A percentile compares a stretch with the other conserved stretches of the same genome.
phyloP scores from a whole-genome alignment of 495 filamentous ascomycete species.

The Parathielavia appendiculata region DNA sequence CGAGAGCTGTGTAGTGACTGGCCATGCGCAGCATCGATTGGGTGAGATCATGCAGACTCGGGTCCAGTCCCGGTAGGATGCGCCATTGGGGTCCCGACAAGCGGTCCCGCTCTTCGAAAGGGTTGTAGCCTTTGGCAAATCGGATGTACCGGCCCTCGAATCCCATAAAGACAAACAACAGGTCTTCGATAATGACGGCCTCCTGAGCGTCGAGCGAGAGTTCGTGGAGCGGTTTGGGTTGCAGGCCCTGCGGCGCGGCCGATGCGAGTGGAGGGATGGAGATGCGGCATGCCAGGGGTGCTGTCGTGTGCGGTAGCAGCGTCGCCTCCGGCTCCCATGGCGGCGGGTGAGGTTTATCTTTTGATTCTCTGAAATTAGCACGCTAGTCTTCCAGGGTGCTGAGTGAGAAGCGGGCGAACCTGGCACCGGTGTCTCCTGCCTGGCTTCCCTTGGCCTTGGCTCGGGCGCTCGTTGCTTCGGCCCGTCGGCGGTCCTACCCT shows the following conservation, averaged over 20 bases:
- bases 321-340: slow-evolving; percentile 78
- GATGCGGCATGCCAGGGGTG: slow-evolving; percentile 80
- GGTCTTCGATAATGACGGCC: slow-evolving; percentile 76
- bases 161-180: slow-evolving; percentile 97
- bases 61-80: slow-evolving; percentile 78
- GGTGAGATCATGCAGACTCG: slow-evolving; percentile 82
- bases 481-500: slow-evolving; percentile 28
- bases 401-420: slow-evolving; percentile 22
- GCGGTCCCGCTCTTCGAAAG: slow-evolving; percentile 75
- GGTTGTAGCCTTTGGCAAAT: slow-evolving; percentile 75
- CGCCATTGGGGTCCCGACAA: slow-evolving; percentile 74
- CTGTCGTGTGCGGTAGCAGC: slow-evolving; percentile 76
- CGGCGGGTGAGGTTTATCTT: slow-evolving; percentile 25
- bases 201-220: slow-evolving; percentile 79
- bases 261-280: slow-evolving; percentile 78
- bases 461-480: slow-evolving; percentile 45
- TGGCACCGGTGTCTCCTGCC: slow-evolving; percentile 33
- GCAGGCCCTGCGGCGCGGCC: slow-evolving; percentile 61
- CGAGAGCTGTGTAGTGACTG: slow-evolving; percentile 82
- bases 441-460: slow-evolving; percentile 37
- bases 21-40: slow-evolving; percentile 91
- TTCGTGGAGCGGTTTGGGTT: slow-evolving; percentile 65
- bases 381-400: background rate
- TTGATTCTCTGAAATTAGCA: slow-evolving; percentile 8
- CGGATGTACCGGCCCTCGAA: slow-evolving; percentile 96